Conservation (phyloP, 2,329 filamentous ascomycete genomes). For the Rugonectria rugulosa region DNA sequence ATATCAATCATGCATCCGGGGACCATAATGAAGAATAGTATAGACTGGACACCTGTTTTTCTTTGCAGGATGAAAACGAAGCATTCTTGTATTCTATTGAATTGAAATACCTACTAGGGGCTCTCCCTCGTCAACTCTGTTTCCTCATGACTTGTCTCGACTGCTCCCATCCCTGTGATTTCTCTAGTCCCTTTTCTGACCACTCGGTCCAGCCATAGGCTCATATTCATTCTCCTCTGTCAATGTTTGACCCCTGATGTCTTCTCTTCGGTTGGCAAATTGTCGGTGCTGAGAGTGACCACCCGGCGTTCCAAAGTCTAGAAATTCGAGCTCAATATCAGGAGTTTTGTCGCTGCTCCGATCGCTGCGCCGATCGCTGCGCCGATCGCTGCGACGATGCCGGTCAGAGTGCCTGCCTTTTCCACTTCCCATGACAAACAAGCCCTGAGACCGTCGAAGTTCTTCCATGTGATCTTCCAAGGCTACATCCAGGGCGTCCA, state of each 20-base stretch:
- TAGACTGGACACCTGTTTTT: conserved; percentile 31
- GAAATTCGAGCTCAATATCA: conserved; percentile 41
- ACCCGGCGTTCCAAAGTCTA: conserved; percentile 28
- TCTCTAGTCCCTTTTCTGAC: conserved; percentile 9
- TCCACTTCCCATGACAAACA: conserved; percentile 40
- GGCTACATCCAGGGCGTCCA: conserved; percentile 48
- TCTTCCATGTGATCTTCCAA: conserved; percentile 48
- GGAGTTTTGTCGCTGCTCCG: conserved; percentile 39
- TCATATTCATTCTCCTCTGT: conserved; percentile 44
- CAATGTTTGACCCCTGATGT: conserved; percentile 48
- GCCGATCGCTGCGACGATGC: conserved; percentile 39
- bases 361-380: conserved; percentile 41
- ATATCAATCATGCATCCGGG: conserved; percentile 28
- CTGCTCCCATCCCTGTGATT: conserved; percentile 5
- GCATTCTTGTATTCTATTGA: conserved; percentile 36
- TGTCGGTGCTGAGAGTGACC: conserved; percentile 24
- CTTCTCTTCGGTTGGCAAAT: conserved; percentile 42
- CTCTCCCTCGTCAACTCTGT: conserved; percentile 13
- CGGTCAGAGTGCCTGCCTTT: conserved; percentile 34
- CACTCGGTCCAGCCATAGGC: conserved; percentile 17
- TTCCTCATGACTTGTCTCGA: not conserved
- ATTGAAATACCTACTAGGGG: conserved; percentile 34
- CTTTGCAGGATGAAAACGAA: conserved; percentile 17
- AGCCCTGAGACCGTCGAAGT: conserved; percentile 43
- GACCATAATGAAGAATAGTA: conserved; percentile 33